Conservation (phyloP, 2,329 filamentous ascomycete genomes). For the Zymoseptoria crescenta region DNA sequence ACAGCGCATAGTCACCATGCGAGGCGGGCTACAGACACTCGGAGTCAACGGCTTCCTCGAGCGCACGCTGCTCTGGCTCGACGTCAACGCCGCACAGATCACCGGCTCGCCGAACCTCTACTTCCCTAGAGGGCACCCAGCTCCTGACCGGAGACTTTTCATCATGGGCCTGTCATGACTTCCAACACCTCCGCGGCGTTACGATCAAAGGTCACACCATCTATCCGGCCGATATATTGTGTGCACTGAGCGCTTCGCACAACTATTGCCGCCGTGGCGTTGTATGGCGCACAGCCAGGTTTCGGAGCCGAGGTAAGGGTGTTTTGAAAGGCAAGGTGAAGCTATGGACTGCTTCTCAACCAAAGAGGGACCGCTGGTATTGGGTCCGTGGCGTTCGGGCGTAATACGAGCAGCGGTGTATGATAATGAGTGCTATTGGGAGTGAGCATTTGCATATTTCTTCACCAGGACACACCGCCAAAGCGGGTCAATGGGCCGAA, state of each 20-base stretch:
- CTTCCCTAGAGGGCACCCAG: conserved; percentile 19
- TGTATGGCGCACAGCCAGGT: background rate
- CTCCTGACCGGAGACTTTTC: conserved; percentile 14
- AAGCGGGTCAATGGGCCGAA: background rate
- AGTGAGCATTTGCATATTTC: background rate
- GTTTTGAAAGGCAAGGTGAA: background rate
- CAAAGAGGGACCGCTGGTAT: background rate
- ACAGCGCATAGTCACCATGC: conserved; percentile 35
- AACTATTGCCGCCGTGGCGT: background rate
- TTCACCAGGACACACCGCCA: background rate
- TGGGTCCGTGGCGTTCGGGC: background rate
- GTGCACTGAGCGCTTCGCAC: background rate
- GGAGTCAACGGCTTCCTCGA: conserved; percentile 41
- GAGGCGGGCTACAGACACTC: conserved; percentile 38
- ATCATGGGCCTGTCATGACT: conserved; percentile 7
- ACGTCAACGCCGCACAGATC: conserved; percentile 28
- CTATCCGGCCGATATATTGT: background rate
- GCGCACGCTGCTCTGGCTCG: conserved; percentile 44
- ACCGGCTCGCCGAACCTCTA: conserved; percentile 19
- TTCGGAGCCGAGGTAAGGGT: background rate
- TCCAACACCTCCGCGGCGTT: background rate
- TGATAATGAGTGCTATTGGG: background rate
- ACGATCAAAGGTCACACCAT: background rate
- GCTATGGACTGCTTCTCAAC: background rate
- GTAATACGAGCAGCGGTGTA: background rate